phyloP scores from a whole-genome alignment of 208 protist species.

The Phytomonas francai region DNA sequence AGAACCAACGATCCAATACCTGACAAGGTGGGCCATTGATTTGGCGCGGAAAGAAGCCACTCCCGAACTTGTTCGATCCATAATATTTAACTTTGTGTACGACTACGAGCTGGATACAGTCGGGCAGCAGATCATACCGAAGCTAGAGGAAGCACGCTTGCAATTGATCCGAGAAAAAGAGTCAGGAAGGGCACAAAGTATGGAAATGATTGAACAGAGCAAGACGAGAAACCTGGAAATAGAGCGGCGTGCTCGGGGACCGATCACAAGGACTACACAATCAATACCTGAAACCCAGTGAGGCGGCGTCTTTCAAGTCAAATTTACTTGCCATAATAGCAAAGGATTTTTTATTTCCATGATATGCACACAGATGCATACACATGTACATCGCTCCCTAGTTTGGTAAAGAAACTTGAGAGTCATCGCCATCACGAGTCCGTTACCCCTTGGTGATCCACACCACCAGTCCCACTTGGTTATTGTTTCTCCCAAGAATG shows the following conservation, averaged over 20 bases:
- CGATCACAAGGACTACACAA: slow-evolving; percentile 10
- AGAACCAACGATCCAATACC: slow-evolving; percentile 10
- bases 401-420: neutral
- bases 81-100: slow-evolving; percentile 65
- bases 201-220: slow-evolving; percentile 15
- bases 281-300: neutral
- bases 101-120: slow-evolving; percentile 40
- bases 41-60: slow-evolving; percentile 40
- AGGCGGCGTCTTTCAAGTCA: neutral
- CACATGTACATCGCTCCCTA: neutral
- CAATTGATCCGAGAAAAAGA: slow-evolving; percentile 9
- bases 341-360: neutral
- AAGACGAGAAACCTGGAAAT: slow-evolving; percentile 16
- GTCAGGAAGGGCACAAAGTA: slow-evolving; percentile 5
- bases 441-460: neutral
- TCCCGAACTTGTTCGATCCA: slow-evolving; percentile 30
- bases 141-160: slow-evolving; percentile 6
- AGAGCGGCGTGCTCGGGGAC: slow-evolving; percentile 26
- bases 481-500: neutral
- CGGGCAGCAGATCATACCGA: neutral
- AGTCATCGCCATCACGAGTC: neutral
- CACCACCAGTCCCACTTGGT: neutral
- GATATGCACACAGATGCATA: neutral
- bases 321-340: neutral
- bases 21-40: slow-evolving; percentile 24